A percentile compares a stretch with the other conserved stretches of the same genome.
These are phyloP conservation scores for Collybia sordida DNA, from an alignment of 768 basidiomycete species.

Conservation along the genomic window DNA sequence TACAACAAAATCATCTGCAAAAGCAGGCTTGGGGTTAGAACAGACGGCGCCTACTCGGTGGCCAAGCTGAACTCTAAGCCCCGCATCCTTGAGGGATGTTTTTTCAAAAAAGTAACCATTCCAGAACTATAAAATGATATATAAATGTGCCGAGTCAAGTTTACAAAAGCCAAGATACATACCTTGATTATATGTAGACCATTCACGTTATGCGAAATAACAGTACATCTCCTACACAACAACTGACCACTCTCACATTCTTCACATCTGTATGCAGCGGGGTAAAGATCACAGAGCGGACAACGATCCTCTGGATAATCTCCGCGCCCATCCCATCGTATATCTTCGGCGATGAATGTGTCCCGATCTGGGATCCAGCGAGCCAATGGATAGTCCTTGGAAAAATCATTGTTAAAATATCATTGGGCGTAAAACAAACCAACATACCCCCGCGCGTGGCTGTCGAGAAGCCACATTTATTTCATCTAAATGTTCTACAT, in stretches of 20 bases:
- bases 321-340: slow-evolving; percentile 2
- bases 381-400: slow-evolving; percentile 9
- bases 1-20: slow-evolving; percentile 23
- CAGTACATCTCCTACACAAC: slow-evolving; percentile 10
- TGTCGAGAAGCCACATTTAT: neutral
- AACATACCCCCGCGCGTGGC: slow-evolving; percentile 1
- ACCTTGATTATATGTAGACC: slow-evolving; percentile 20
- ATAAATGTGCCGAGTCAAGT: neutral
- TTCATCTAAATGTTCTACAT: slow-evolving; percentile 6
- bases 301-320: neutral
- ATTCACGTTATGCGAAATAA: slow-evolving; percentile 5
- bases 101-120: neutral
- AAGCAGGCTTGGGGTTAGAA: slow-evolving; percentile 2
- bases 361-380: slow-evolving; percentile 6
- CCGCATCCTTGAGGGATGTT: neutral
- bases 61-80: slow-evolving; percentile 8
- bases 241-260: slow-evolving; percentile 12
- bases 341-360: neutral
- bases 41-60: slow-evolving; percentile 13
- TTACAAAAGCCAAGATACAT: neutral
- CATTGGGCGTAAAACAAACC: neutral
- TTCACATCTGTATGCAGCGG: slow-evolving; percentile 9
- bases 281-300: neutral
- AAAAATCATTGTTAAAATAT: no score
- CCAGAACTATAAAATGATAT: neutral